A percentile compares a stretch with the other conserved stretches of the same genome.
Conservation (phyloP, 371 early-diverging fungal species). For the Dichotomocladium elegans region DNA sequence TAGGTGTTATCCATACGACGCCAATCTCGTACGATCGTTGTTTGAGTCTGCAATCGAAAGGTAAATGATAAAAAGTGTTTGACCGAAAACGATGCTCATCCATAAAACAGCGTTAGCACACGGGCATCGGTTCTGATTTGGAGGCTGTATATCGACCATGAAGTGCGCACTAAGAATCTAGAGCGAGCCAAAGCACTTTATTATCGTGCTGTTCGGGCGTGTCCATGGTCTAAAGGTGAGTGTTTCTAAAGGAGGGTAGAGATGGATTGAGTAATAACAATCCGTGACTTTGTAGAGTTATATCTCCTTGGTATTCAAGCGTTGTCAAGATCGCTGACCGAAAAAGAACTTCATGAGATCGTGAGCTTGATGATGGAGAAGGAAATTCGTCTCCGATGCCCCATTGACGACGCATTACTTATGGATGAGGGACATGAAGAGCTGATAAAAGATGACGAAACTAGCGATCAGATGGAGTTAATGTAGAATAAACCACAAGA, state of each 20-base stretch:
- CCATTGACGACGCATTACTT: slow-evolving; percentile 2
- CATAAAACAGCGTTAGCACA: slow-evolving; percentile 22
- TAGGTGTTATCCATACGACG: slow-evolving; percentile 51
- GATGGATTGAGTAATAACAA: no score
- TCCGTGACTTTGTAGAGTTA: slow-evolving; percentile 44
- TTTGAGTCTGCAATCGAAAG: slow-evolving; percentile 59
- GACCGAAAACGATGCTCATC: background rate
- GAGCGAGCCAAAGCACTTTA: slow-evolving; percentile 47
- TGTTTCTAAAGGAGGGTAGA: no score
- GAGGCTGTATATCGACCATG: slow-evolving; percentile 60
- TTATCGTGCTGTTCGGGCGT: slow-evolving; percentile 59
- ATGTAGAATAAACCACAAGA: no score
- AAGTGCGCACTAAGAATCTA: slow-evolving; percentile 32
- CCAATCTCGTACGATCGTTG: slow-evolving; percentile 51
- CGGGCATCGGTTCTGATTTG: slow-evolving; percentile 52
- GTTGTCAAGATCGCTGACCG: slow-evolving; percentile 34
- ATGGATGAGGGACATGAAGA: background rate
- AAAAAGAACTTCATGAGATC: slow-evolving; percentile 52
- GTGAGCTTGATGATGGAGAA: slow-evolving; percentile 63
- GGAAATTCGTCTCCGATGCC: slow-evolving; percentile 51
- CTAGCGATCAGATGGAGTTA: no score
- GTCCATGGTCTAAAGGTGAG: slow-evolving; percentile 73
- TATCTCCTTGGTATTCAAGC: slow-evolving; percentile 50
- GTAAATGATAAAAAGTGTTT: background rate
- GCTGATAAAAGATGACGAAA: background rate